A percentile compares a stretch with the other conserved stretches of the same genome.
Evolutionary conservation across 2,329 filamentous ascomycete species (phyloP).

Genomic region (Apiospora saccharicola): DNA sequence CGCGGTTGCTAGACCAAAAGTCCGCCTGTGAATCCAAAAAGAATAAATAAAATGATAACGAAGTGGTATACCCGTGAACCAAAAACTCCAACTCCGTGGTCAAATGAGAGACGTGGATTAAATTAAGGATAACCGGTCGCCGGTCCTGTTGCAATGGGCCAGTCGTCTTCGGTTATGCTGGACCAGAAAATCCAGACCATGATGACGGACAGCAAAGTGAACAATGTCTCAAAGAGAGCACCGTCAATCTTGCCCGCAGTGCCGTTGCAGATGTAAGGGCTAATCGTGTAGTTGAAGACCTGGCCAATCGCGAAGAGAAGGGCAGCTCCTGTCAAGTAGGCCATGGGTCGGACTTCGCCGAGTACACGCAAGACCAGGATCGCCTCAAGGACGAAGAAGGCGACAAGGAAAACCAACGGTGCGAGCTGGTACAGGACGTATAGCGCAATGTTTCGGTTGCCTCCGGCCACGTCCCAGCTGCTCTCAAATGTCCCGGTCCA

Average conservation of each 20-base stretch:
- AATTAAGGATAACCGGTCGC: slow-evolving; percentile 47
- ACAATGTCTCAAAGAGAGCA: slow-evolving; percentile 89
- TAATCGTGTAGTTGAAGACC: slow-evolving; percentile 95
- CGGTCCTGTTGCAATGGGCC: slow-evolving; percentile 69
- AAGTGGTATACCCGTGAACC: slow-evolving; percentile 41
- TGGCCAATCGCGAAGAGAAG: slow-evolving; percentile 91
- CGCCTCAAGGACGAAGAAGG: slow-evolving; percentile 84
- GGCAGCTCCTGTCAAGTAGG: slow-evolving; percentile 78
- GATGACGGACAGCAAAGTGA: slow-evolving; percentile 84
- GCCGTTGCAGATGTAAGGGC: slow-evolving; percentile 86
- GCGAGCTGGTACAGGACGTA: slow-evolving; percentile 94
- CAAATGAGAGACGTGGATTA: slow-evolving; percentile 34
- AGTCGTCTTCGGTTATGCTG: slow-evolving; percentile 98
- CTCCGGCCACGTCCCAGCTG: slow-evolving; percentile 57
- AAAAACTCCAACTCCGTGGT: slow-evolving; percentile 43
- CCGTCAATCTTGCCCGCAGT: slow-evolving; percentile 89
- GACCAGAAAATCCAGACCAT: slow-evolving; percentile 97
- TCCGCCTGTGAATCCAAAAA: slow-evolving; percentile 36
- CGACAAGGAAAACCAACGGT: slow-evolving; percentile 86
- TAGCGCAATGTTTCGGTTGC: slow-evolving; percentile 79
- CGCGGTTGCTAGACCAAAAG: not conserved
- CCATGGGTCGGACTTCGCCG: slow-evolving; percentile 90
- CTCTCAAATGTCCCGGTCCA: slow-evolving; percentile 83
- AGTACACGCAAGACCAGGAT: slow-evolving; percentile 86
- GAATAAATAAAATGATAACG: slow-evolving; percentile 30